Percentiles rank a stretch among this genome's conserved stretches.
phyloP scores from a whole-genome alignment of 257 asterid species.

The Osmanthus fragrans region DNA sequence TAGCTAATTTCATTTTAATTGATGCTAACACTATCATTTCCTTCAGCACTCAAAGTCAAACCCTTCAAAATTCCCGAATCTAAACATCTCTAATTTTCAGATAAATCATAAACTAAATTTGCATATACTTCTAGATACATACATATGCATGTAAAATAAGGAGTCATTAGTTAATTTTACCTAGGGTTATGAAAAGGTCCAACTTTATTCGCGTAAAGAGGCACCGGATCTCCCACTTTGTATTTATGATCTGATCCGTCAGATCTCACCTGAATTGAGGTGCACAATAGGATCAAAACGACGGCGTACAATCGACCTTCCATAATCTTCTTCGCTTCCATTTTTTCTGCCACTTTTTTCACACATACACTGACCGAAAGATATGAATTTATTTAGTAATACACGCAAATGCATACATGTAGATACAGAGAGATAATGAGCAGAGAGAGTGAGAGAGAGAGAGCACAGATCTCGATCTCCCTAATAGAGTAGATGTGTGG shows the following conservation, averaged over 20 bases:
- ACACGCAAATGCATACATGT: neutral
- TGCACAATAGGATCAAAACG: constrained; percentile 30
- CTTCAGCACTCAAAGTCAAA: neutral
- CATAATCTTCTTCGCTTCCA: constrained; percentile 2
- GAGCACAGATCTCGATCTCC: constrained; percentile 38
- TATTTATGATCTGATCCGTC: constrained; percentile 78
- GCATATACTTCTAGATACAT: neutral
- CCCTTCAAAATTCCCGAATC: neutral
- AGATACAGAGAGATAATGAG: neutral
- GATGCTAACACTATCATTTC: neutral
- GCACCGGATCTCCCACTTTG: constrained; percentile 71
- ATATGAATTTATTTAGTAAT: neutral
- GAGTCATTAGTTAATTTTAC: constrained; percentile 22
- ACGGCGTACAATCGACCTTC: constrained; percentile 26
- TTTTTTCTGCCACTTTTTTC: neutral
- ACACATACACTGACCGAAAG: neutral
- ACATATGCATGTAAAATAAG: neutral
- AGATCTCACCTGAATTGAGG: constrained; percentile 41
- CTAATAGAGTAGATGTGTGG: neutral
- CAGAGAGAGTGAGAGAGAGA: neutral
- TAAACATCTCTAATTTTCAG: neutral
- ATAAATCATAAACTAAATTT: too few species aligned
- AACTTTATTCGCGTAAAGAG: constrained; percentile 85
- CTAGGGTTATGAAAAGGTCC: constrained; percentile 95
- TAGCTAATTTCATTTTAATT: neutral